Conservation (phyloP, 495 filamentous ascomycete genomes). For the Talaromyces liani region DNA sequence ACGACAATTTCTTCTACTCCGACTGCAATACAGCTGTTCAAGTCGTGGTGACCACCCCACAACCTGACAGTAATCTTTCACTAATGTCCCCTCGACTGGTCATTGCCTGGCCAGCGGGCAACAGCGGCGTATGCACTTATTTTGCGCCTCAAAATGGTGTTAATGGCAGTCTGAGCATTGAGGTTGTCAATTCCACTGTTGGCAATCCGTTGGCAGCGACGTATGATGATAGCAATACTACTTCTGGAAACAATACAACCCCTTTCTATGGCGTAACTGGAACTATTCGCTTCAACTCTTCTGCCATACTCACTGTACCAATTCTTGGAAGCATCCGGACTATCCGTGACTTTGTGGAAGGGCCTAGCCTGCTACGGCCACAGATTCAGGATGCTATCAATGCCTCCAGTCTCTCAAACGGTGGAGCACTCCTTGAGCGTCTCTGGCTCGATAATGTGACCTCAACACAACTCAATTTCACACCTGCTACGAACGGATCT, state of each 20-base stretch:
- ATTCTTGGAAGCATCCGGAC: constrained; percentile 55
- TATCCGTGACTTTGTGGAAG: constrained; percentile 56
- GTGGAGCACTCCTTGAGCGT: constrained; percentile 39
- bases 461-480: constrained; percentile 40
- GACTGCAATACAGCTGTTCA: constrained; percentile 50
- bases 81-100: constrained; percentile 49
- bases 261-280: constrained; percentile 44
- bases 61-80: constrained; percentile 43
- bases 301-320: constrained; percentile 43
- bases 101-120: constrained; percentile 58
- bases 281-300: constrained; percentile 46
- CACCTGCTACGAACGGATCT: constrained; percentile 17
- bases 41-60: constrained; percentile 51
- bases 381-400: constrained; percentile 44
- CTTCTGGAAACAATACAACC: constrained; percentile 21
- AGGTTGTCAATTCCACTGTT: constrained; percentile 38
- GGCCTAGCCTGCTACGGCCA: constrained; percentile 41
- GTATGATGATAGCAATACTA: constrained; percentile 16
- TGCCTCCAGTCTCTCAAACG: constrained; percentile 25
- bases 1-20: constrained; percentile 59
- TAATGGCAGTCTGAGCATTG: constrained; percentile 46
- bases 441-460: constrained; percentile 58
- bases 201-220: constrained; percentile 26
- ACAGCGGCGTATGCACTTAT: constrained; percentile 49
- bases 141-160: constrained; percentile 45